Percentiles rank a stretch among this genome's conserved stretches.
Evolutionary conservation across 2,329 filamentous ascomycete species (phyloP).

Genomic region (Aspergillus fischeri): DNA sequence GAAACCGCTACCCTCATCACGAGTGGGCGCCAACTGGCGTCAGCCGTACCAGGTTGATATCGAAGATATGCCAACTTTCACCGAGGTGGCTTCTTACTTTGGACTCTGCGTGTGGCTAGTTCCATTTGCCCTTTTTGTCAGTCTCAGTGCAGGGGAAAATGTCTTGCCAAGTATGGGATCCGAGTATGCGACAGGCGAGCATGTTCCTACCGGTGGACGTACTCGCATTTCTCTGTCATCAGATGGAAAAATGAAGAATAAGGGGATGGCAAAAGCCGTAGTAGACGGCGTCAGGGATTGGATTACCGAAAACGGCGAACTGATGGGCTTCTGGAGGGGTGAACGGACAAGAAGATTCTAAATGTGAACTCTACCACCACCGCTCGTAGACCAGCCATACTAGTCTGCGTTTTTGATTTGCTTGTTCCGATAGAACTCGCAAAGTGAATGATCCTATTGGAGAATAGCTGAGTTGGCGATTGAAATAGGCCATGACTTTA

Average conservation of each 20-base stretch:
- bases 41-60: constrained; percentile 41
- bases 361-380: not conserved
- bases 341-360: constrained; percentile 49
- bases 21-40: constrained; percentile 29
- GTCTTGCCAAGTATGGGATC: constrained; percentile 88
- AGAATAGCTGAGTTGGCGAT: too few relatives aligned
- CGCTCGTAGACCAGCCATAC: not conserved
- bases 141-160: constrained; percentile 88
- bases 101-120: constrained; percentile 95
- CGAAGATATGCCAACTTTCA: constrained; percentile 68
- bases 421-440: not conserved
- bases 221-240: constrained; percentile 20
- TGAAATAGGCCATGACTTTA: too few relatives aligned
- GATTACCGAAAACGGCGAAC: constrained; percentile 58
- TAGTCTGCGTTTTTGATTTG: not conserved
- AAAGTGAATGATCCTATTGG: not conserved
- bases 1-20: constrained; percentile 48
- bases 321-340: constrained; percentile 60
- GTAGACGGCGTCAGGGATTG: constrained; percentile 58
- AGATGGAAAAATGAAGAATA: constrained; percentile 46
- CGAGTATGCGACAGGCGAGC: constrained; percentile 60
- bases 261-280: constrained; percentile 60
- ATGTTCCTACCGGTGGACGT: constrained; percentile 19
- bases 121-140: constrained; percentile 92
- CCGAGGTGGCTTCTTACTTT: constrained; percentile 93